phyloP scores from a whole-genome alignment of 2,329 filamentous ascomycete genomes.

The Neoarthrinium moseri region DNA sequence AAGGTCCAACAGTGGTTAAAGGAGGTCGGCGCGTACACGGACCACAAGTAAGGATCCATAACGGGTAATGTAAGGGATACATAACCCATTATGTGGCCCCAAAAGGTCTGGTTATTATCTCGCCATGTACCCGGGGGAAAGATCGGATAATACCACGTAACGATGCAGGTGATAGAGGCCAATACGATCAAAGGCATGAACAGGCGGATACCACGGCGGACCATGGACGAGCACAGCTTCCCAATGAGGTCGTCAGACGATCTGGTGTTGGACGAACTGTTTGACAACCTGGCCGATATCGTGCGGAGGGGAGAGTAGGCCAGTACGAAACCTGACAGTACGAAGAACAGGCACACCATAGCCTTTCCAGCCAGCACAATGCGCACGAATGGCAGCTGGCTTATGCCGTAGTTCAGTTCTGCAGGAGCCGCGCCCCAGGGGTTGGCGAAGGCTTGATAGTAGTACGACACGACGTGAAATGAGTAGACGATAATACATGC shows the following conservation, averaged over 20 bases:
- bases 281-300: not conserved
- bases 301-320: conserved; percentile 1
- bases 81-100: not conserved
- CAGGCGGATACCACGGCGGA: conserved; percentile 5
- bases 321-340: conserved; percentile 4
- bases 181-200: not conserved
- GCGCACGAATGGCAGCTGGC: conserved; percentile 2
- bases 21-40: not conserved
- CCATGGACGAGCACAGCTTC: not conserved
- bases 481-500: conserved; percentile 1
- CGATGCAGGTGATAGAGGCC: not conserved
- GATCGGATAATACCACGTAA: not conserved
- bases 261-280: not conserved
- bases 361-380: conserved; percentile 1
- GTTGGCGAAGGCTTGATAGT: not conserved
- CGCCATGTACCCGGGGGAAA: not conserved
- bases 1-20: conserved; percentile 5
- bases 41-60: not conserved
- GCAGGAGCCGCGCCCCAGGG: not conserved
- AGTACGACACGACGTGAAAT: not conserved
- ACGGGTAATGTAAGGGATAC: not conserved
- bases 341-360: conserved; percentile 8
- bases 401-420: not conserved
- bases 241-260: not conserved
- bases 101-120: not conserved